phyloP scores from a whole-genome alignment of 306 rosid species.

The Senna tora region DNA sequence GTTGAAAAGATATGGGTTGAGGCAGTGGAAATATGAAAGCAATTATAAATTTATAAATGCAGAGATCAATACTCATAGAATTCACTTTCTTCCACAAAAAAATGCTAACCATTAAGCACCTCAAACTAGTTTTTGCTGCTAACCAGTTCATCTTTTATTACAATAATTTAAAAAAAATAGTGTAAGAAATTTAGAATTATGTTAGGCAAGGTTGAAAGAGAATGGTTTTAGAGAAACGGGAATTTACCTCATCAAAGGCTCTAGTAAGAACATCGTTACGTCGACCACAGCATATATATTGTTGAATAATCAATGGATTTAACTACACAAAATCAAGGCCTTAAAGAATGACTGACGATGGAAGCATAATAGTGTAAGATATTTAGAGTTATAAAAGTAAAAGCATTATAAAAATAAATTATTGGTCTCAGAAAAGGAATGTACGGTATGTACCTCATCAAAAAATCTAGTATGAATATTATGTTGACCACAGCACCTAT shows the following conservation, averaged over 20 bases:
- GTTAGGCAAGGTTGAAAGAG: not conserved
- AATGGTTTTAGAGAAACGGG: not conserved
- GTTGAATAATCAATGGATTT: conserved; percentile 36
- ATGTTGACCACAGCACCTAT: conserved; percentile 29
- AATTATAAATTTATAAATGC: conserved; percentile 9
- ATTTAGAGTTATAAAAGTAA: not conserved
- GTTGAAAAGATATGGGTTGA: not conserved
- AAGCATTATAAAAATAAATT: not conserved
- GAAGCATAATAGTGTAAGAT: not conserved
- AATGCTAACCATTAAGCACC: not conserved
- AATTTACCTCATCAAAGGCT: conserved; percentile 64
- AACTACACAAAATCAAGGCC: conserved; percentile 48
- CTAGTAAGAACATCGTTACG: conserved; percentile 35
- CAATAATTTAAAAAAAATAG: not conserved
- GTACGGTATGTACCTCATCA: conserved; percentile 62
- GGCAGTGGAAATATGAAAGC: not conserved
- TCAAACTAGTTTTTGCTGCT: not conserved
- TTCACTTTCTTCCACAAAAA: not conserved
- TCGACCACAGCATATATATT: conserved; percentile 28
- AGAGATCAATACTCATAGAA: conserved; percentile 5
- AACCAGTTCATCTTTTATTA: not conserved
- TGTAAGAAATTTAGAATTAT: not conserved
- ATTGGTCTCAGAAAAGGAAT: not conserved
- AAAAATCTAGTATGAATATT: conserved; percentile 47
- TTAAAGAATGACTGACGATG: not conserved